Evolutionary conservation across 2,329 filamentous ascomycete genomes (phyloP).

Genomic region (Elsinoe australis): DNA sequence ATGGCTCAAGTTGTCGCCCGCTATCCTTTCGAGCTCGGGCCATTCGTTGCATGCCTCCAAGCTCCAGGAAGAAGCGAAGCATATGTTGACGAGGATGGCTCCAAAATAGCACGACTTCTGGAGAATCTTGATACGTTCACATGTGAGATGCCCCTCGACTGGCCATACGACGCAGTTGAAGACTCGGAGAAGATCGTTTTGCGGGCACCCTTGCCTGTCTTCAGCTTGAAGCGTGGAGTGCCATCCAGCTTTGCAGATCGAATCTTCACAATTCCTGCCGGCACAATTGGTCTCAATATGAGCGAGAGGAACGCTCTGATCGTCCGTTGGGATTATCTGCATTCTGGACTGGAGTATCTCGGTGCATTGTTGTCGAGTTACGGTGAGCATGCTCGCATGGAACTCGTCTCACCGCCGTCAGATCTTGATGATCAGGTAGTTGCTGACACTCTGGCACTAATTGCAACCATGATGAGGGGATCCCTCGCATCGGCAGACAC

Average conservation of each 20-base stretch:
- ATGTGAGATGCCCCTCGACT: constrained; percentile 62
- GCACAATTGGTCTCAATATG: constrained; percentile 64
- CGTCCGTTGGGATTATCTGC: constrained; percentile 63
- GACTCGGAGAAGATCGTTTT: constrained; percentile 78
- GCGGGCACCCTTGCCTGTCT: constrained; percentile 31
- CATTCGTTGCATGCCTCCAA: constrained; percentile 66
- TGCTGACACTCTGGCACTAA: constrained; percentile 64
- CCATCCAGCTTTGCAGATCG: constrained; percentile 30
- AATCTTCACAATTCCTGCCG: constrained; percentile 45
- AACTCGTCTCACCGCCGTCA: constrained; percentile 45
- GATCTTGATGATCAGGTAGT: constrained; percentile 54
- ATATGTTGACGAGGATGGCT: constrained; percentile 39
- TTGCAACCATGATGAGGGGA: constrained; percentile 59
- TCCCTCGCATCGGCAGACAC: constrained; percentile 26
- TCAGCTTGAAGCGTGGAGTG: not conserved
- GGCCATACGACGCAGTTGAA: constrained; percentile 69
- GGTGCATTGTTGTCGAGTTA: constrained; percentile 63
- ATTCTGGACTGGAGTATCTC: constrained; percentile 72
- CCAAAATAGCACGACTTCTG: constrained; percentile 52
- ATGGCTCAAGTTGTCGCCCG: constrained; percentile 64
- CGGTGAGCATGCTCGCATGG: not conserved
- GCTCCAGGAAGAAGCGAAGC: constrained; percentile 48
- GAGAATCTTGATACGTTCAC: constrained; percentile 67
- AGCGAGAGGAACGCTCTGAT: constrained; percentile 71
- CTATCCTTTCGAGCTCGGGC: constrained; percentile 77